Base-by-base conservation (phyloP, 225 moss, liverwort and hornwort genomes). In the Polytrichum commune region DNA sequence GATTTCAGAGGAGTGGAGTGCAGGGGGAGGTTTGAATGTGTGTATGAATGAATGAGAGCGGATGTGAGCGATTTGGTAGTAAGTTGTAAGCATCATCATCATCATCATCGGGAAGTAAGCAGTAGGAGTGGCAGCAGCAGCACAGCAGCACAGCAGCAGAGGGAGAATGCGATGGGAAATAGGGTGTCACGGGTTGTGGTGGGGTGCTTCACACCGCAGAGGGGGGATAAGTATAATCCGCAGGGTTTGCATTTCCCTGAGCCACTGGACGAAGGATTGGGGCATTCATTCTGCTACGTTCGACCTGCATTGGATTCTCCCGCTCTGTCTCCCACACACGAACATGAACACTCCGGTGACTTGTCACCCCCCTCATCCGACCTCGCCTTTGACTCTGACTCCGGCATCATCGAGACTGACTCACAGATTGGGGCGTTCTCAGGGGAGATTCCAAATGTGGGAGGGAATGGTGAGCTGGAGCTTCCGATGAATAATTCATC, bases 231-330 rank as follows among this genome's bases (percentile, higher is more conserved):
- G 55, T 83, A 72, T 33, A 46, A 16, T 46, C 46, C 79, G 24
- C 83, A 80, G 7, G 93, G 85, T 79, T 70, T 98, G 76, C 91
- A 90, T 73, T 98, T 91, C 72, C 93, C 98, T 60, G 95, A 95
- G 66, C 92, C 94, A 29, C 27, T 97, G 81, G 98, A 98, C 73
- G 98, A 95, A 83, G 98, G 98, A 23, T 74, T 98, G 75, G 98
- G 98, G 7, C 98, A 98, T 69, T 98, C 98, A 6, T 98, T 98
- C 69, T 98, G 93, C 70, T 98, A 98, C 60, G 93, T 98, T 8
- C 84, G 98, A 23, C 98, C 91, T 29, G 85, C 82, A 27, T 75
- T 84, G 0, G 92, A 83, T 56, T 88, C 89, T 16, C 82, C 89
- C 20, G 25, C 78, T 5, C 56, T 83, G 27, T 74, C 82, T 20